Evolutionary conservation across 305 asterid species (phyloP), one percentile per base, ranked within the genome.

Genomic region (Rubia tinctorum): DNA sequence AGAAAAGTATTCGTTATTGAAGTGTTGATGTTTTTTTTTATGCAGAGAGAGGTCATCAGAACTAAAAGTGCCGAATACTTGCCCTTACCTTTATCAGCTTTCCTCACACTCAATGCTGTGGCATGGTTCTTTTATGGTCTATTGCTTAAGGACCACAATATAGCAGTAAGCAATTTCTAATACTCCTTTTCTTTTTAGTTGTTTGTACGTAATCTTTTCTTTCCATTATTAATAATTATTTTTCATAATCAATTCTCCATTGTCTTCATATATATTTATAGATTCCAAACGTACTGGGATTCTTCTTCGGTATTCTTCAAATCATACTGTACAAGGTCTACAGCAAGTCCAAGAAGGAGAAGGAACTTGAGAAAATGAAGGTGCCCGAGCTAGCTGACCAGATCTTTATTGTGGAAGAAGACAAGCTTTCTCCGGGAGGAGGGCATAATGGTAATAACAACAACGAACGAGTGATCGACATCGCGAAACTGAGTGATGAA

Each of bases 41-140:
- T 37, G 78, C 86, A 90, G 97, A 82, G 90, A 79, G 82, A 85
- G 87, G 96, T 92, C 56, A 84, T 92, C 80, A 85, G 82, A 71
- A 88, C 92, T 25, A 85, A 82, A 80, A 89, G 96, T 67, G 97
- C 89, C 14, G 90, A 89, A 61, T 88, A 84, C 81, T 89, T 91
- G 97, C 94, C 97, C 45, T 85, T 89, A 73, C 89, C 82, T 51
- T 87, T 89, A 4, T 91, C 93, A 14, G 86, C 86, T 39, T 91
- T 86, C 78, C 93, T 91, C 42, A 88, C 97, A 0, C 70, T 91
- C 45, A 91, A 96, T 53, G 96, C 96, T 0, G 90, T 91, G 22
- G 88, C 89, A 88, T 89, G 96, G 96, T 91, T 91, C 82, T 91
- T 91, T 82, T 91, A 84, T 9, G 97, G 94, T 74, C 69, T 91